A percentile compares a stretch with the other conserved stretches of the same genome.
phyloP scores from a whole-genome alignment of 345 rosid genomes.

The Moricandia moricandioides region DNA sequence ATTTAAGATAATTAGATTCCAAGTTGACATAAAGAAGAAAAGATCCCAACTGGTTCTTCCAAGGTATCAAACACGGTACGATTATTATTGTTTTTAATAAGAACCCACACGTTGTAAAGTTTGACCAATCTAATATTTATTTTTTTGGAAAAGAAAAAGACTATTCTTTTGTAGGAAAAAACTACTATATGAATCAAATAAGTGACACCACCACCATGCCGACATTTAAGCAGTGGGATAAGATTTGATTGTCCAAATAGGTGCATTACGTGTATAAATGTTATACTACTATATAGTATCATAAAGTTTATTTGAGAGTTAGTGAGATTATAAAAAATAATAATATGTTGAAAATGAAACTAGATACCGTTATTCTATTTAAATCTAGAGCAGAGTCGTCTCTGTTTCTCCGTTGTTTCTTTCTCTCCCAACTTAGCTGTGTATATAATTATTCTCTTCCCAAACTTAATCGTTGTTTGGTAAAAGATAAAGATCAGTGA shows the following conservation, averaged over 20 bases:
- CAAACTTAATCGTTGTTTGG: background rate
- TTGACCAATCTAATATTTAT: slow-evolving; percentile 10
- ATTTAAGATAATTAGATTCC: background rate
- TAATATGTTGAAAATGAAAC: background rate
- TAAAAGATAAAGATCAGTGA: slow-evolving; percentile 13
- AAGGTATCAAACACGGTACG: slow-evolving; percentile 22
- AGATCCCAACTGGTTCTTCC: slow-evolving; percentile 22
- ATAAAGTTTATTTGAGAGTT: background rate
- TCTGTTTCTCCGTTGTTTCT: slow-evolving; percentile 28
- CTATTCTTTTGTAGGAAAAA: background rate
- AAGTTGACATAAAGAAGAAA: slow-evolving; percentile 24
- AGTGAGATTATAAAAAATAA: background rate
- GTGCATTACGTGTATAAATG: slow-evolving; percentile 2
- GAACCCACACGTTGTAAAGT: slow-evolving; percentile 16
- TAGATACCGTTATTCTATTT: slow-evolving; percentile 8
- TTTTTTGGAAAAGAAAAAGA: background rate
- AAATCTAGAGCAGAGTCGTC: slow-evolving; percentile 3
- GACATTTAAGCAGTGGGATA: slow-evolving; percentile 14
- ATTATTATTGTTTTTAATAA: background rate
- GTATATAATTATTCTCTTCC: background rate
- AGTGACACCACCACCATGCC: slow-evolving; percentile 33
- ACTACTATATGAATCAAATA: background rate
- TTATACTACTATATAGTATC: background rate
- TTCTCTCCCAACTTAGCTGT: slow-evolving; percentile 22
- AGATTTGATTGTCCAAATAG: slow-evolving; percentile 8